Percentiles rank a stretch among this genome's conserved stretches.
Conservation (phyloP, 345 rosid species). For the Brassica cretica region DNA sequence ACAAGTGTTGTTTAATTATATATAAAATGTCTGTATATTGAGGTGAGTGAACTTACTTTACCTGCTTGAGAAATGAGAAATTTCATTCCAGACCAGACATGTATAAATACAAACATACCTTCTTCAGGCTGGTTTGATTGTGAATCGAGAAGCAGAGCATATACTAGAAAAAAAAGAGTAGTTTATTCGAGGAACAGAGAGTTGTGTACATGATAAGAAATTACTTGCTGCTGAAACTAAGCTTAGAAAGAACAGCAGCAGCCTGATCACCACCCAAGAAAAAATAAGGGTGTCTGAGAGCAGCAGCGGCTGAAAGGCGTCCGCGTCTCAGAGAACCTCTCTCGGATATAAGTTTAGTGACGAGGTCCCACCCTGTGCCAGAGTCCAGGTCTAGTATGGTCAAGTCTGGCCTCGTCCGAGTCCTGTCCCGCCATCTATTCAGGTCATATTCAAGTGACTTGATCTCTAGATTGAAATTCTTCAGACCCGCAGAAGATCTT, state of each 20-base stretch:
- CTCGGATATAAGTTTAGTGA: constrained; percentile 77
- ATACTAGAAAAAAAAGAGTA: background rate
- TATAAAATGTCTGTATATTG: background rate
- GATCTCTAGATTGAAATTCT: constrained; percentile 81
- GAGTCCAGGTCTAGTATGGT: constrained; percentile 83
- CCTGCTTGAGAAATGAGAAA: background rate
- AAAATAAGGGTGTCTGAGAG: constrained; percentile 92
- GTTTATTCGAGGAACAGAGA: background rate
- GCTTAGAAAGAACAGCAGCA: constrained; percentile 79
- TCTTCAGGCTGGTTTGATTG: background rate
- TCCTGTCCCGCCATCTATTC: constrained; percentile 69
- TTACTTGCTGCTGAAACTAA: constrained; percentile 66
- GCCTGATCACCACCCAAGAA: constrained; percentile 92
- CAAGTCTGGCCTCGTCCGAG: constrained; percentile 73
- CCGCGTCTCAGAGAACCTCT: constrained; percentile 78
- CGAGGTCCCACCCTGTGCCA: constrained; percentile 97
- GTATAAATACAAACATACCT: constrained; percentile 16
- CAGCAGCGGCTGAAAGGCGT: constrained; percentile 89
- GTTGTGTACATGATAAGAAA: constrained; percentile 9
- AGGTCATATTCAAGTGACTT: constrained; percentile 58
- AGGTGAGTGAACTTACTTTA: constrained; percentile 2
- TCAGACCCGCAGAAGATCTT: constrained; percentile 65
- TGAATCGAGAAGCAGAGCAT: constrained; percentile 15
- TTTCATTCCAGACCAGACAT: background rate
- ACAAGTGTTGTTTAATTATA: constrained; percentile 5